A percentile compares a stretch with the other conserved stretches of the same genome.
Conservation (phyloP, 768 basidiomycete species). For the Hypholoma fasciculare region DNA sequence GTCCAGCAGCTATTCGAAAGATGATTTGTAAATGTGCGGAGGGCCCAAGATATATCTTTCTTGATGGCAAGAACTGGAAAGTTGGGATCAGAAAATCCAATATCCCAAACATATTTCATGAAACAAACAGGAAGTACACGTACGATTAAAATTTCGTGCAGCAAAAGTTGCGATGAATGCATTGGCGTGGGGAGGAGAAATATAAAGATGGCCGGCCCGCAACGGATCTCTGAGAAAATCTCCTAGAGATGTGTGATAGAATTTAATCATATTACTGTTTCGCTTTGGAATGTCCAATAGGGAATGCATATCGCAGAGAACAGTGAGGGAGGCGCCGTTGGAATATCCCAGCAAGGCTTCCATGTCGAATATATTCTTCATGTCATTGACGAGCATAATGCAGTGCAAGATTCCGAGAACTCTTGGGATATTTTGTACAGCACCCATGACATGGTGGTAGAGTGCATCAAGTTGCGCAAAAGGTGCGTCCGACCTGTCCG, state of each 20-base stretch:
- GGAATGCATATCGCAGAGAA: neutral
- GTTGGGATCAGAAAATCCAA: too few relatives aligned
- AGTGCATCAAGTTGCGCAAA: slow-evolving; percentile 5
- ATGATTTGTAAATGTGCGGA: too few relatives aligned
- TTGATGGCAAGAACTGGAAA: too few relatives aligned
- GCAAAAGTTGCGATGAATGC: too few relatives aligned
- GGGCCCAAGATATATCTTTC: too few relatives aligned
- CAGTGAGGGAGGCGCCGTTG: neutral
- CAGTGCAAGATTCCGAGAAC: neutral
- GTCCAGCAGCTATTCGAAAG: too few relatives aligned
- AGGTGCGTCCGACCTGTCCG: neutral
- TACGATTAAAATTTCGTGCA: too few relatives aligned
- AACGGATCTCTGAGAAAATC: neutral
- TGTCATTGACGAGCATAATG: neutral
- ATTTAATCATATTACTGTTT: neutral
- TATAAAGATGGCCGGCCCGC: neutral
- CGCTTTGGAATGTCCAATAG: neutral
- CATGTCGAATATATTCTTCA: neutral
- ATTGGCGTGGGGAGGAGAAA: too few relatives aligned
- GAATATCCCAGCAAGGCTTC: neutral
- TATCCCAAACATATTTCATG: too few relatives aligned
- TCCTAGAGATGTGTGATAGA: neutral
- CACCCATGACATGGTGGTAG: neutral
- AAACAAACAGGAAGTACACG: too few relatives aligned
- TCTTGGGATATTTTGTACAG: neutral